phyloP scores from a whole-genome alignment of 2,329 filamentous ascomycete species.

The Trichoderma afroharzianum region DNA sequence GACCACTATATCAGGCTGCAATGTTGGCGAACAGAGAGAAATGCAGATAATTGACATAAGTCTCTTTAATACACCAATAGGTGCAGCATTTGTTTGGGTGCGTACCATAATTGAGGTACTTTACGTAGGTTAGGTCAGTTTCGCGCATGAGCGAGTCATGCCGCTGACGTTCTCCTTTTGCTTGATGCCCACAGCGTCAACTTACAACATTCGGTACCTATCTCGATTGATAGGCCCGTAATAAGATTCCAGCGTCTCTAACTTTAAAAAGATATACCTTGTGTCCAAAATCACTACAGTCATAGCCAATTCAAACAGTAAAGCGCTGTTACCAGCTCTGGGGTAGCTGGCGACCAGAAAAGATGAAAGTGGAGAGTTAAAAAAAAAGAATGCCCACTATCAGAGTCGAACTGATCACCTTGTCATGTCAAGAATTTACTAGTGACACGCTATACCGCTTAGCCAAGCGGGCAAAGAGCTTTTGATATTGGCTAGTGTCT shows the following conservation, averaged over 20 bases:
- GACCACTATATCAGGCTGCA: neutral
- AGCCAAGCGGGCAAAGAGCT: slow-evolving; percentile 17
- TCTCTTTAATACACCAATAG: neutral
- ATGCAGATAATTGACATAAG: neutral
- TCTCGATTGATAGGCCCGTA: neutral
- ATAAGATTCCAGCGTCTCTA: neutral
- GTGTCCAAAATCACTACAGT: neutral
- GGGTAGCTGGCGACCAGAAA: neutral
- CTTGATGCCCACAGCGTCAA: neutral
- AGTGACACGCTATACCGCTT: slow-evolving; percentile 21
- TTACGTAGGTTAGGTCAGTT: neutral
- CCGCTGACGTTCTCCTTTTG: neutral
- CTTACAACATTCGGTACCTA: neutral
- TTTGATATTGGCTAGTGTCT: neutral
- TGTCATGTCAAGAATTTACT: slow-evolving; percentile 19
- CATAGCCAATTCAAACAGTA: neutral
- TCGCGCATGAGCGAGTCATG: neutral
- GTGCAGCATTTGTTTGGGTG: neutral
- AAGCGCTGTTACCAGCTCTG: neutral
- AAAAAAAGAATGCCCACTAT: slow-evolving; percentile 19
- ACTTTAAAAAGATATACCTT: neutral
- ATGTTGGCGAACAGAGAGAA: neutral
- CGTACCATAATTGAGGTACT: neutral
- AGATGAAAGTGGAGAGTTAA: neutral
- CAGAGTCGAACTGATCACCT: slow-evolving; percentile 20